Conservation (phyloP, 257 asterid species). For the Solanum chilense region DNA sequence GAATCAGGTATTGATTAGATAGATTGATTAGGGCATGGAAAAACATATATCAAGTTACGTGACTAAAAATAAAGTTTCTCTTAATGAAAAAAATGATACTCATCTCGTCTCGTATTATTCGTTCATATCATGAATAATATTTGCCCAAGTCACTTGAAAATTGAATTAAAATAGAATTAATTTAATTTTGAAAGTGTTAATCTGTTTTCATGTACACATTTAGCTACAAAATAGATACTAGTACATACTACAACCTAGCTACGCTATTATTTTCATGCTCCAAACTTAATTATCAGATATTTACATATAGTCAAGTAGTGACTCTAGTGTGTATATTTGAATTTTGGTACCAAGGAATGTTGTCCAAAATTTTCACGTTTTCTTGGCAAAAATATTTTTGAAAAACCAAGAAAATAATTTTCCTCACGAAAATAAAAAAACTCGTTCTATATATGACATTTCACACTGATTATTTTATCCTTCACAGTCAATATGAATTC, state of each 20-base stretch:
- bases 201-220: not conserved
- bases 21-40: not conserved
- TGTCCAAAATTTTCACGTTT: not conserved
- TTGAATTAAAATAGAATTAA: not conserved
- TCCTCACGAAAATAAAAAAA: accelerated
- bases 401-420: not conserved
- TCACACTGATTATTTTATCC: not conserved
- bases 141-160: not conserved
- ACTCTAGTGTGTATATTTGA: not conserved
- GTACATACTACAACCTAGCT: not conserved
- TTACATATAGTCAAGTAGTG: not conserved
- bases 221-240: not conserved
- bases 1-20: not conserved
- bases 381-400: not conserved
- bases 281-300: not conserved
- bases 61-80: not conserved
- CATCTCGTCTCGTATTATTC: accelerated
- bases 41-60: not conserved
- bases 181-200: not conserved
- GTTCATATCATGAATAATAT: not conserved
- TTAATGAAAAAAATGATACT: not conserved
- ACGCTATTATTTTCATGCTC: not conserved
- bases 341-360: not conserved
- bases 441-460: not conserved
- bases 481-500: not conserved